Base-by-base conservation (phyloP, 1,284 basidiomycete species). In the Ceratobasidium papillatum region DNA sequence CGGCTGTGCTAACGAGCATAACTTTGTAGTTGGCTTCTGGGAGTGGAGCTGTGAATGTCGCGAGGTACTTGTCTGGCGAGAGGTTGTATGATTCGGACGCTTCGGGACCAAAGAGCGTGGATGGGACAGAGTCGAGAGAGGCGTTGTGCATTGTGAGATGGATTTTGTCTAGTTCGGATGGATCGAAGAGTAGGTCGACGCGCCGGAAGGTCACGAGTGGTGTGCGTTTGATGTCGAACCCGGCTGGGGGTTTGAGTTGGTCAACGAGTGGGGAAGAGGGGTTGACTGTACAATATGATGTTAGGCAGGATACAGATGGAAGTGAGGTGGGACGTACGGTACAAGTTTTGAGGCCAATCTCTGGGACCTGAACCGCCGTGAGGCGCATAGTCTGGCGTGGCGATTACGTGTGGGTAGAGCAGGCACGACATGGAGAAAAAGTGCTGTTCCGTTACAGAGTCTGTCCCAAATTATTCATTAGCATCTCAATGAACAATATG, bases 361-460 rank as follows among this genome's bases (percentile, higher is more conserved):
- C 89, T 85, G 8, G 69, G 56, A 79, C 90, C 89, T 74, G 85
- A 90, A 78, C 84, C 84, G 0, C 85, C 82, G 75, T 85, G 85
- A 54, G 83, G 82, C 51, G 84, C 85, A 77, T 89, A 90, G 77
- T 87, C 85, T 0, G 89, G 89, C 0, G 87, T 89, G 0, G 89
- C 89, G 56, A 84, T 84, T 47, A 91, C 89, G 78, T 91, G 88
- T 0, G 90, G 89, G 80, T 86, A 88, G 2, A 91, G 83, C 51
- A 87, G 76, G 78, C 90, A 91, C 0, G 89, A 90, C 0, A 91
- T 80, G 4, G 90, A 90, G 80, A 90, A 90, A 82, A 91, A 91
- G 80, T 91, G 89, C 75, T 88, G 88, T 78, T 91, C 90, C 0
- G 88, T 87, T 30, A 90, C 87, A 0, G 89, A 90, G 77, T 91